Evolutionary conservation across 768 basidiomycete genomes (phyloP).

Genomic region (Pleurotus salmoneostramineus): DNA sequence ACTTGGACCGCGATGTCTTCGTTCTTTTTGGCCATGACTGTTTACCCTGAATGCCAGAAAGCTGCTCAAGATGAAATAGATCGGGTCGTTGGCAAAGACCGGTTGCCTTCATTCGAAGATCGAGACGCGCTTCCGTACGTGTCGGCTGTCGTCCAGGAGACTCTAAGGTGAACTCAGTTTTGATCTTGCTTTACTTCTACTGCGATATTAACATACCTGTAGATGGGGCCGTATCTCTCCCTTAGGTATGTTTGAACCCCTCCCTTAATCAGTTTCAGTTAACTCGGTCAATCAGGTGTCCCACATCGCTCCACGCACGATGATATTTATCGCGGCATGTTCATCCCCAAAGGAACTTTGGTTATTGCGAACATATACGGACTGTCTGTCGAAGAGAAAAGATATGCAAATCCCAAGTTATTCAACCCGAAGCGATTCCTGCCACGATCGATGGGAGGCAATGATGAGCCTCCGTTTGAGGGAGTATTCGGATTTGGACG

Average conservation of each 20-base stretch:
- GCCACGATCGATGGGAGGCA: slow-evolving; percentile 19
- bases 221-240: slow-evolving; percentile 8
- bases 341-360: slow-evolving; percentile 18
- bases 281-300: slow-evolving; percentile 6
- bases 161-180: background rate
- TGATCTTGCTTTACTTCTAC: too few relatives aligned
- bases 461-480: slow-evolving; percentile 13
- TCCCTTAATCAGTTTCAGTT: background rate
- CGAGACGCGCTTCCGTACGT: background rate
- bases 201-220: background rate
- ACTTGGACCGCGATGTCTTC: slow-evolving; percentile 9
- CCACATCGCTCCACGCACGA: slow-evolving; percentile 19
- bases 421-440: slow-evolving; percentile 34
- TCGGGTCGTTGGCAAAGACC: slow-evolving; percentile 14
- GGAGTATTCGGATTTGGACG: slow-evolving; percentile 38
- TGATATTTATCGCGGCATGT: slow-evolving; percentile 23
- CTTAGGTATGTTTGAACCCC: slow-evolving; percentile 1
- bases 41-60: slow-evolving; percentile 19
- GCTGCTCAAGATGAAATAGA: slow-evolving; percentile 27
- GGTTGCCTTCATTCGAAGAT: slow-evolving; percentile 23
- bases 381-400: slow-evolving; percentile 18
- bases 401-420: slow-evolving; percentile 25
- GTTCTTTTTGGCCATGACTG: slow-evolving; percentile 24
- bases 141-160: background rate
- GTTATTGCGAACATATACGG: slow-evolving; percentile 1